A percentile compares a stretch with the other conserved stretches of the same genome.
Evolutionary conservation across 768 basidiomycete species (phyloP).

Genomic region (Leucosporidium yakuticum): DNA sequence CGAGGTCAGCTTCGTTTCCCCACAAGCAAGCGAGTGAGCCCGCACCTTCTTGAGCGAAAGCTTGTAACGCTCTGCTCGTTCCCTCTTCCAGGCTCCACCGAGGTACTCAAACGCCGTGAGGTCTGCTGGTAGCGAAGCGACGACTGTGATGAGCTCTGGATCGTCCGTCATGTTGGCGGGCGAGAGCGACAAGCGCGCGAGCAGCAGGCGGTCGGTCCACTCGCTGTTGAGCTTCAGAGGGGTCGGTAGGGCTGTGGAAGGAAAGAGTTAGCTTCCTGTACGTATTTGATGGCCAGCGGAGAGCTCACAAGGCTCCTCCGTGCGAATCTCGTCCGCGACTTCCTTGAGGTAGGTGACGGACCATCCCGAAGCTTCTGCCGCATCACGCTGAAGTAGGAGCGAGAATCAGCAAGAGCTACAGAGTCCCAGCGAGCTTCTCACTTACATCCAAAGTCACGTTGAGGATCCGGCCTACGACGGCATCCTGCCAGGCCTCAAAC

Average conservation of each 20-base stretch:
- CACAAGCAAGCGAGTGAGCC: not conserved
- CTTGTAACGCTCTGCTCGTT: slow-evolving; percentile 46
- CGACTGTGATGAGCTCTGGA: slow-evolving; percentile 42
- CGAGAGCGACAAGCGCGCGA: slow-evolving; percentile 75
- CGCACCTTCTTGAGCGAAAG: slow-evolving; percentile 59
- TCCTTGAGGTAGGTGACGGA: slow-evolving; percentile 76
- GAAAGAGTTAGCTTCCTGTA: not conserved
- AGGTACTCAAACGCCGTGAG: slow-evolving; percentile 87
- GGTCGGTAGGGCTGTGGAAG: slow-evolving; percentile 7
- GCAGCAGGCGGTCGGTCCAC: slow-evolving; percentile 69
- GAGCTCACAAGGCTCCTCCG: slow-evolving; percentile 49
- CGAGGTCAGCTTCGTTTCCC: not conserved
- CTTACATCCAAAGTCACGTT: slow-evolving; percentile 73
- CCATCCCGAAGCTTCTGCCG: slow-evolving; percentile 59
- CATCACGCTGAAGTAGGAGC: slow-evolving; percentile 48
- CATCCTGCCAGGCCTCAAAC: slow-evolving; percentile 65
- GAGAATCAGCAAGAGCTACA: not conserved
- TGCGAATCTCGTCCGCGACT: slow-evolving; percentile 60
- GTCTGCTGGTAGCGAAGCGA: slow-evolving; percentile 65
- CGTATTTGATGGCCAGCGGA: not conserved
- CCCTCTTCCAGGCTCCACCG: slow-evolving; percentile 85
- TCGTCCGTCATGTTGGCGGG: slow-evolving; percentile 53
- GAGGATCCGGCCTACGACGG: slow-evolving; percentile 61
- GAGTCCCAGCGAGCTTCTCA: slow-evolving; percentile 27
- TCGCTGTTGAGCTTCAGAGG: slow-evolving; percentile 47